phyloP scores from a whole-genome alignment of 805 yeast species.

The Pichia nanzhaoensis region DNA sequence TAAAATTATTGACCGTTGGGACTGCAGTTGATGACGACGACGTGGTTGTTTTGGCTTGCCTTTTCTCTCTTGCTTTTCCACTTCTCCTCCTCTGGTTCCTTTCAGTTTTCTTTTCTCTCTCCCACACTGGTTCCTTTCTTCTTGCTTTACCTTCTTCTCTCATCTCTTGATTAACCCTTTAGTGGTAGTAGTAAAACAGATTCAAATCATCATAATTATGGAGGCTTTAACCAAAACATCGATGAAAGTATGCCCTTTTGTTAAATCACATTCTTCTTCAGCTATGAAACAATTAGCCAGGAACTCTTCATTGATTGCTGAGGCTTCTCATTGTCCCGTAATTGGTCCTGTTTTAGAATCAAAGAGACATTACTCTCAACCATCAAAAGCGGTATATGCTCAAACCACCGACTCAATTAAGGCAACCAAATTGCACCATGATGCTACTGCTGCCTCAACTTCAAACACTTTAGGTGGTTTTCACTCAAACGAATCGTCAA shows the following conservation, averaged over 20 bases:
- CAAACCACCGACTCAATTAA: constrained; percentile 37
- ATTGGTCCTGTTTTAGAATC: constrained; percentile 69
- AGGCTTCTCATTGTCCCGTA: constrained; percentile 81
- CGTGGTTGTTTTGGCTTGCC: too few species aligned
- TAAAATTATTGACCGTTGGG: too few species aligned
- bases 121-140: not conserved
- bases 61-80: too few species aligned
- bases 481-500: constrained; percentile 44
- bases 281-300: constrained; percentile 52
- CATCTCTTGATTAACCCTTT: not conserved
- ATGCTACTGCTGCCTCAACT: constrained; percentile 30
- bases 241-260: constrained; percentile 76
- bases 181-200: too few species aligned
- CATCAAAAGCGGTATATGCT: constrained; percentile 40
- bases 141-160: not conserved
- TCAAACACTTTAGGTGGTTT: constrained; percentile 13
- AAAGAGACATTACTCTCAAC: constrained; percentile 39
- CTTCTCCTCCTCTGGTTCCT: not conserved
- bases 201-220: constrained; percentile 37
- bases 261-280: constrained; percentile 49
- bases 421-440: constrained; percentile 20
- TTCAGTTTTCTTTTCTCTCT: not conserved
- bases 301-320: constrained; percentile 38
- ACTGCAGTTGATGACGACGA: not conserved
- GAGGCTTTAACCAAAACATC: constrained; percentile 75